Evolutionary conservation across 352 stramenopile genomes (phyloP).

Genomic region (Globisporangium echinulatum): DNA sequence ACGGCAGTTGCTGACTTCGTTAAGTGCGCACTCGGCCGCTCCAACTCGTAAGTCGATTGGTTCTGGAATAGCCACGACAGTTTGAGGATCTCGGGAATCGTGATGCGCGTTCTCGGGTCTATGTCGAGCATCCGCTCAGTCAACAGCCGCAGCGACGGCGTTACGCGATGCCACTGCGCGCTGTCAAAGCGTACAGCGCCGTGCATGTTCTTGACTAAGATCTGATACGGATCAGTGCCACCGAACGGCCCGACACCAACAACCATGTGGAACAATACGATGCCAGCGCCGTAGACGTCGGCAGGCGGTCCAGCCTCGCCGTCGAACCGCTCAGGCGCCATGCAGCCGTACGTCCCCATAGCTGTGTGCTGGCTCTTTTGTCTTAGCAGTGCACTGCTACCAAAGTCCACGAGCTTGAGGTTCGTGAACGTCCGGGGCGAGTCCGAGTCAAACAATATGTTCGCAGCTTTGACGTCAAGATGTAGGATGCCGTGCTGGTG

Average conservation of each 20-base stretch:
- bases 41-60: slow-evolving; percentile 8
- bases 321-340: slow-evolving; percentile 60
- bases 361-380: slow-evolving; percentile 8
- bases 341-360: slow-evolving; percentile 50
- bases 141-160: slow-evolving; percentile 24
- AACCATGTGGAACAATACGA: slow-evolving; percentile 64
- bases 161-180: slow-evolving; percentile 32
- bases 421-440: slow-evolving; percentile 27
- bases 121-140: slow-evolving; percentile 47
- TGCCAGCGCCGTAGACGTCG: slow-evolving; percentile 55
- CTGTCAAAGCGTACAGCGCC: slow-evolving; percentile 37
- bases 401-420: slow-evolving; percentile 69
- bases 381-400: slow-evolving; percentile 23
- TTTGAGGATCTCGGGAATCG: slow-evolving; percentile 44
- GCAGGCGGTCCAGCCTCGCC: slow-evolving; percentile 35
- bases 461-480: slow-evolving; percentile 57
- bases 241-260: slow-evolving; percentile 40
- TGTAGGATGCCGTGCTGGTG: slow-evolving; percentile 51
- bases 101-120: slow-evolving; percentile 36
- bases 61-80: slow-evolving; percentile 42
- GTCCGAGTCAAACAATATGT: slow-evolving; percentile 55
- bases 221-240: slow-evolving; percentile 32
- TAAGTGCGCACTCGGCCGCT: neutral
- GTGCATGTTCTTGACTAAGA: slow-evolving; percentile 64
- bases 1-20: neutral